A percentile compares a stretch with the other conserved stretches of the same genome.
These are phyloP conservation scores for Ophiostoma sp. DNA, from an alignment of 2,329 filamentous ascomycete genomes.

Conservation along the genomic window DNA sequence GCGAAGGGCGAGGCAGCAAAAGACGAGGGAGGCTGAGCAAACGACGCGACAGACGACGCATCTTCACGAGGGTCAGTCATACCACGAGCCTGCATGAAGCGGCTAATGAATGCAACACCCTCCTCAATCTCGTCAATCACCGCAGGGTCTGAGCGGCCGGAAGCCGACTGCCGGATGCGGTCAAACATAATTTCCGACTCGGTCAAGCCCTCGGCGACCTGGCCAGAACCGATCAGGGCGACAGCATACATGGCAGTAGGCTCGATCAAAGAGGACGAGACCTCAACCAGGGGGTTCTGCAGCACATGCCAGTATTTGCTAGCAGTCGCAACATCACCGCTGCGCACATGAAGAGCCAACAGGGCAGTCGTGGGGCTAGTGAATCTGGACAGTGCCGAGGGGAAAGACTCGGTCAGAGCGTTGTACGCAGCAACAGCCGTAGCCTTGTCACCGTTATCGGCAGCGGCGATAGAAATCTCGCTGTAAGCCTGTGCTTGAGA, in stretches of 20 bases:
- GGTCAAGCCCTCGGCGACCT: conserved; percentile 72
- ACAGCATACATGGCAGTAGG: conserved; percentile 86
- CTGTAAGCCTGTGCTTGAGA: conserved; percentile 61
- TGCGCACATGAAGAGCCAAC: conserved; percentile 78
- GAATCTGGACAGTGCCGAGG: conserved; percentile 53
- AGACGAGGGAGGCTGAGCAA: conserved; percentile 33
- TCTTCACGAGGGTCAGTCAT: conserved; percentile 51
- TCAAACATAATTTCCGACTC: conserved; percentile 83
- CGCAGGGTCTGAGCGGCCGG: conserved; percentile 44
- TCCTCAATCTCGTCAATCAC: conserved; percentile 79
- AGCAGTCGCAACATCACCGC: conserved; percentile 71
- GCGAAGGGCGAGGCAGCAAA: conserved; percentile 49
- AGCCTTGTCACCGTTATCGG: conserved; percentile 67
- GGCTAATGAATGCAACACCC: conserved; percentile 63
- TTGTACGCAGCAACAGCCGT: conserved; percentile 64
- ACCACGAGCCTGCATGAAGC: conserved; percentile 53
- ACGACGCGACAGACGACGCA: conserved; percentile 43
- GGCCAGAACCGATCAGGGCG: conserved; percentile 78
- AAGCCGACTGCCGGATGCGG: conserved; percentile 62
- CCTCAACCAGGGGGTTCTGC: conserved; percentile 54
- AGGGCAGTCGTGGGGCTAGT: conserved; percentile 49
- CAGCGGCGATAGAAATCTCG: conserved; percentile 69
- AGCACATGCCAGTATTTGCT: conserved; percentile 76
- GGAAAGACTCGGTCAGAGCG: conserved; percentile 48
- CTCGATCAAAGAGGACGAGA: conserved; percentile 67